These are phyloP conservation scores for Sporothrix mexicana DNA, from an alignment of 2,329 filamentous ascomycete genomes.

Conservation along the genomic window DNA sequence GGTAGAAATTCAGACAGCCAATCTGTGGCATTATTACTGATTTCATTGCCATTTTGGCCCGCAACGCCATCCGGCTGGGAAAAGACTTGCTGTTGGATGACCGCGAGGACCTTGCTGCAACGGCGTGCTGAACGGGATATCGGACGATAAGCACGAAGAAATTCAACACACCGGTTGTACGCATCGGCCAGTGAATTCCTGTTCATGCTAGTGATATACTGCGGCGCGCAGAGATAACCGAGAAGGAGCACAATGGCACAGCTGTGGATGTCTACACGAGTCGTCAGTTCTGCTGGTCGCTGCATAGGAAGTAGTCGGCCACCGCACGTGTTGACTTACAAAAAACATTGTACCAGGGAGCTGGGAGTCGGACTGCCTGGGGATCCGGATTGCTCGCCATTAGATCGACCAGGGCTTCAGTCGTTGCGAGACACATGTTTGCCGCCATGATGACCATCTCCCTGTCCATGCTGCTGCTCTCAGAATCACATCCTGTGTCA, in stretches of 20 bases:
- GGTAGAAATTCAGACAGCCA: neutral
- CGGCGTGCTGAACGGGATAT: neutral
- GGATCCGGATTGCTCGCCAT: neutral
- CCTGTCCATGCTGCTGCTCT: neutral
- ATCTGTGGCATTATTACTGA: neutral
- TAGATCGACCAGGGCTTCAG: neutral
- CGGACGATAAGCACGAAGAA: conserved; percentile 6
- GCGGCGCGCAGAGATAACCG: neutral
- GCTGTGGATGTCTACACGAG: conserved; percentile 5
- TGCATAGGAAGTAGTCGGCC: neutral
- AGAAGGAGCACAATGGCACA: conserved; percentile 12
- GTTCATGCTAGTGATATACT: neutral
- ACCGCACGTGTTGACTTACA: neutral
- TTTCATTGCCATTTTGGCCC: neutral
- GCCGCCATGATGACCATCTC: neutral
- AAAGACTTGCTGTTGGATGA: conserved; percentile 16
- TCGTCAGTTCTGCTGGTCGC: neutral
- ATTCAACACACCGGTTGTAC: conserved; percentile 1
- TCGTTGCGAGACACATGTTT: neutral
- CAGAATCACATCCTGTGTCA: neutral
- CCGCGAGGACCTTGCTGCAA: neutral
- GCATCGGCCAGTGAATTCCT: neutral
- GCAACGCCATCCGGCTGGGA: neutral
- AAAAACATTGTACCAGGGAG: conserved; percentile 18
- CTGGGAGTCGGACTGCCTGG: neutral